Percentiles rank a stretch among this genome's conserved stretches.
Conservation (phyloP, 345 rosid species). For the Schrenkiella parvula region DNA sequence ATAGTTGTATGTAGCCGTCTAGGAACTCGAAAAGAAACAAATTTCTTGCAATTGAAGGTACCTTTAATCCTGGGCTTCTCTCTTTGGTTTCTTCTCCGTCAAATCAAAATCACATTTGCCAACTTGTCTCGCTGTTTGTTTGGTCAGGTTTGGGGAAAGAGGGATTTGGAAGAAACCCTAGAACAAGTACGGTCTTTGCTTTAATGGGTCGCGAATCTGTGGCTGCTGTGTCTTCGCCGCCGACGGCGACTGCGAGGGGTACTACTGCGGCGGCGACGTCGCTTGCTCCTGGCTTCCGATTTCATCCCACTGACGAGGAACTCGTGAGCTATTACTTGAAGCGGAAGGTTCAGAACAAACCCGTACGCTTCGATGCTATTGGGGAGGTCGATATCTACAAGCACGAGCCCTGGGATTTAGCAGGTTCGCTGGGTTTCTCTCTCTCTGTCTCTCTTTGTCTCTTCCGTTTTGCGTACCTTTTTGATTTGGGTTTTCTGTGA, state of each 20-base stretch:
- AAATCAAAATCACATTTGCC: slow-evolving; percentile 36
- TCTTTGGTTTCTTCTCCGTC: slow-evolving; percentile 48
- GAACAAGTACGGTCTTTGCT: slow-evolving; percentile 6
- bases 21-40: slow-evolving; percentile 33
- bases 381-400: slow-evolving; percentile 84
- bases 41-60: slow-evolving; percentile 86
- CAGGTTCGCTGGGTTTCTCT: slow-evolving; percentile 41
- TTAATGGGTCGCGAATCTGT: slow-evolving; percentile 38
- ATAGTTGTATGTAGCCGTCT: slow-evolving; percentile 14
- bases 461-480: background rate
- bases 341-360: slow-evolving; percentile 64
- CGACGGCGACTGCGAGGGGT: slow-evolving; percentile 16
- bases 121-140: background rate
- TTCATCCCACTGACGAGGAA: slow-evolving; percentile 95
- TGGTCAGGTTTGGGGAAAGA: slow-evolving; percentile 1
- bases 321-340: slow-evolving; percentile 79
- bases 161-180: slow-evolving; percentile 17
- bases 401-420: slow-evolving; percentile 84
- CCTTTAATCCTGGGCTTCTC: slow-evolving; percentile 16
- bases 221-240: slow-evolving; percentile 17
- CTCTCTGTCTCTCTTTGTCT: no score
- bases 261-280: slow-evolving; percentile 41
- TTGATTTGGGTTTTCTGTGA: no score
- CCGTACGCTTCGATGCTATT: slow-evolving; percentile 70
- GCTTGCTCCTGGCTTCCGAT: slow-evolving; percentile 90